A percentile compares a stretch with the other conserved stretches of the same genome.
Conservation (phyloP, 495 filamentous ascomycete genomes). For the Penicillium ucsense region DNA sequence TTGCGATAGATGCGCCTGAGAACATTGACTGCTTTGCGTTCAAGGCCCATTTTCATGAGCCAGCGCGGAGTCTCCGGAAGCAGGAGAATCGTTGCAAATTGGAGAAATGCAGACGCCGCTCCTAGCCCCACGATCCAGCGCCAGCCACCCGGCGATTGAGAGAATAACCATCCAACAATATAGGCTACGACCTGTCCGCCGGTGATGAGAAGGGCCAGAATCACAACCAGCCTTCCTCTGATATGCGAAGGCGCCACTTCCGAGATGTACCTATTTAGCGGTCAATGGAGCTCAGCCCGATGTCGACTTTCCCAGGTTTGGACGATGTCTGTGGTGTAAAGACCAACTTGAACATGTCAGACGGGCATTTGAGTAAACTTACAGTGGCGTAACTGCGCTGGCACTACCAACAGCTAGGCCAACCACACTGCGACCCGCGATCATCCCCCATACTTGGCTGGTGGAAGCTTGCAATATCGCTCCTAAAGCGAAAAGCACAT, state of each 20-base stretch:
- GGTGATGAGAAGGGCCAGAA: conserved; percentile 73
- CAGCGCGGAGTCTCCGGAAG: conserved; percentile 85
- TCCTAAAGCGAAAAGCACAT: conserved; percentile 65
- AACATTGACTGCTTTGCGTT: conserved; percentile 49
- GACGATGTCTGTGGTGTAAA: no score
- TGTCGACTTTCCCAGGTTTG: no score
- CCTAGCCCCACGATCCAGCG: conserved; percentile 86
- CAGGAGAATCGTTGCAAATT: conserved; percentile 51
- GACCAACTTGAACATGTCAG: neutral
- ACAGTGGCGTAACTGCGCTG: conserved; percentile 73
- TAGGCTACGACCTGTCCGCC: conserved; percentile 83
- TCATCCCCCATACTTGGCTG: conserved; percentile 58
- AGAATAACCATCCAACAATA: conserved; percentile 58
- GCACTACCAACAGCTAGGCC: conserved; percentile 76
- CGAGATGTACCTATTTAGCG: conserved; percentile 53
- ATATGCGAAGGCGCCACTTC: conserved; percentile 70
- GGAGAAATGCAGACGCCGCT: conserved; percentile 62
- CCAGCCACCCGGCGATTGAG: conserved; percentile 59
- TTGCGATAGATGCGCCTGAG: conserved; percentile 54
- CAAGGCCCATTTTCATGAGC: conserved; percentile 60
- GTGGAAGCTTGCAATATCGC: conserved; percentile 61
- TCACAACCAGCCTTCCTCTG: conserved; percentile 67
- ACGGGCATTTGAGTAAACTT: conserved; percentile 9
- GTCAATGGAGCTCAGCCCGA: no score
- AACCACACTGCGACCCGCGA: conserved; percentile 68